A percentile compares a stretch with the other conserved stretches of the same genome.
These are phyloP conservation scores for Lotmaria passim DNA, from an alignment of 208 protist species.

Conservation along the genomic window DNA sequence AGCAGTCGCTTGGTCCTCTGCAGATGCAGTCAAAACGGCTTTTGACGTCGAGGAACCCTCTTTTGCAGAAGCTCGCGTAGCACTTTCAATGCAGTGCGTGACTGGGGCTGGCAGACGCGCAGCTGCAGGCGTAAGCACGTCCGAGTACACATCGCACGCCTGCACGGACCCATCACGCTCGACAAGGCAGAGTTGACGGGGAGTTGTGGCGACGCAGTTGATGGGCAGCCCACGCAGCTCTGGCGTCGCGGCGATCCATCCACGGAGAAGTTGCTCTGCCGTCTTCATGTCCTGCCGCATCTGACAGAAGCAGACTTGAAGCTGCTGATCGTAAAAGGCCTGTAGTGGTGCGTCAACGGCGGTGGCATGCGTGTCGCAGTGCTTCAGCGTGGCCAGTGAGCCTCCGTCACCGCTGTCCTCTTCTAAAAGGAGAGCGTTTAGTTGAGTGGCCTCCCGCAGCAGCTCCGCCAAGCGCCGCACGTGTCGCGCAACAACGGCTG, in stretches of 20 bases:
- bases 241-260: slow-evolving; percentile 9
- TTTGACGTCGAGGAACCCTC: background rate
- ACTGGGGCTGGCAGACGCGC: slow-evolving; percentile 8
- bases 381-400: too few species aligned
- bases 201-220: slow-evolving; percentile 24
- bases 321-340: slow-evolving; percentile 26
- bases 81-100: background rate
- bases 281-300: slow-evolving; percentile 11
- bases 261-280: slow-evolving; percentile 3
- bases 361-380: background rate
- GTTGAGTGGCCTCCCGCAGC: slow-evolving; percentile 18
- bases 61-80: background rate
- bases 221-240: slow-evolving; percentile 19
- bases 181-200: background rate
- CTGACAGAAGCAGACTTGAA: slow-evolving; percentile 17
- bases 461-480: slow-evolving; percentile 20
- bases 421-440: background rate
- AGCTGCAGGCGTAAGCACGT: slow-evolving; percentile 6
- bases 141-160: slow-evolving; percentile 5
- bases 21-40: background rate
- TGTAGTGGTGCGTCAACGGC: slow-evolving; percentile 1
- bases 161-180: background rate
- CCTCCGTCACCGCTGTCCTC: background rate
- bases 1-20: background rate
- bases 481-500: background rate